Base-by-base conservation (phyloP, 2,329 filamentous ascomycete species). In the Phaeomoniella chlamydospora region DNA sequence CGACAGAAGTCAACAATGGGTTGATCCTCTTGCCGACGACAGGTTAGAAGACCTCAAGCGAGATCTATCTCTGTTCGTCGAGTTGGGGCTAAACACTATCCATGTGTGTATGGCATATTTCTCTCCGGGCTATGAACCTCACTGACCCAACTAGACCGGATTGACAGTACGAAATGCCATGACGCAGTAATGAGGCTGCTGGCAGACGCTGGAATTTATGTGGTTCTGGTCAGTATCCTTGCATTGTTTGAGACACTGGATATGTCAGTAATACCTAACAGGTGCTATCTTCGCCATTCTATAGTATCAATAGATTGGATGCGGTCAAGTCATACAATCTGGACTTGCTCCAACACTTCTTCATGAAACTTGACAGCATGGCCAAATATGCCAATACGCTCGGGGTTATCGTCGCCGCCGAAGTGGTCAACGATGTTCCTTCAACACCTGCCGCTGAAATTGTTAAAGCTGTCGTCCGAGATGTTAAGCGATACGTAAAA, bases 31-130 rank as follows among this genome's bases (percentile, higher is more conserved):
- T 12, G 5, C 5, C 17, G 34, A 37, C 14, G 35, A 33, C 10
- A 15, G 18, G 33, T 12, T 37, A 5, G 29, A 37, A 11, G 34
- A 37, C 5, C 29, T 39, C 72, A 68, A 73, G 55, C 80, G 85
- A 43, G 84, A 92, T 52, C 80, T 93, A 48, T 60, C 64, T 37
- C 67, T 82, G 55, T 92, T 93, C 74, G 72, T 82, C 65, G 72
- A 84, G 45, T 69, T 94, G 31, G 84, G 85, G 35, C 65, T 93
- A 61, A 94, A 94, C 68, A 86, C 84, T 16, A 68, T 94, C 53
- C 84, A 86, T 58, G 80, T 93, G 42, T 94, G n/a, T n/a, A n/a
- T n/a, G n/a, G n/a, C n/a, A n/a, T n/a, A n/a, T n/a, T n/a, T n/a
- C n/a, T n/a, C n/a, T n/a, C n/a, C n/a, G n/a, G n/a, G n/a, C n/a